Evolutionary conservation across 352 stramenopile species (phyloP).

Genomic region (Thraustochytrium striatum): DNA sequence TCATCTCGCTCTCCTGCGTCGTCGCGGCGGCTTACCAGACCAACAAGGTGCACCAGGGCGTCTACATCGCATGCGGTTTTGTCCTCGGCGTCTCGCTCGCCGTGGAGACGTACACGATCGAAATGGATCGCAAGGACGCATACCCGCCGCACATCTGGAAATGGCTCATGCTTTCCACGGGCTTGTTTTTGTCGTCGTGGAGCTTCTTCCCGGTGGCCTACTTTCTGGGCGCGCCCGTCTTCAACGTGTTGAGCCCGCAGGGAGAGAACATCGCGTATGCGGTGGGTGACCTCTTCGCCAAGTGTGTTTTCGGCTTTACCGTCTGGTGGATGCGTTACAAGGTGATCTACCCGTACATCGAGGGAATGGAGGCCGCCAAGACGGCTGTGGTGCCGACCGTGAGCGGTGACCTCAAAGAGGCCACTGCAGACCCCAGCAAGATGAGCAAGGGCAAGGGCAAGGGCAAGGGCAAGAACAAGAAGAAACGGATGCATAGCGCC

Average conservation of each 20-base stretch:
- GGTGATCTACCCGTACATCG: conserved; percentile 28
- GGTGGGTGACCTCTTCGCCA: conserved; percentile 41
- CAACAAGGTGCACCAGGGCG: neutral
- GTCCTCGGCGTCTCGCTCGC: no score
- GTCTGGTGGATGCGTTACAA: conserved; percentile 43
- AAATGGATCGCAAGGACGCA: no score
- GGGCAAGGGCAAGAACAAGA: neutral
- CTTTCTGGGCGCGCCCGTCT: conserved; percentile 6
- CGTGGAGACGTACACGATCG: no score
- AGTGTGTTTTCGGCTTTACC: conserved; percentile 45
- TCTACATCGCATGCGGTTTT: conserved; percentile 11
- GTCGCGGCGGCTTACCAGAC: neutral
- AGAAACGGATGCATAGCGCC: neutral
- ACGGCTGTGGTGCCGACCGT: neutral
- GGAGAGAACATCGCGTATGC: conserved; percentile 12
- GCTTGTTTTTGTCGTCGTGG: conserved; percentile 39
- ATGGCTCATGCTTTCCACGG: neutral
- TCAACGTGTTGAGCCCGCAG: neutral
- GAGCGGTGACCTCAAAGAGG: neutral
- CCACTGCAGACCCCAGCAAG: neutral
- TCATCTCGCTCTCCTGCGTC: conserved; percentile 10
- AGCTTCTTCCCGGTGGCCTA: conserved; percentile 44
- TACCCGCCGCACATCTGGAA: neutral
- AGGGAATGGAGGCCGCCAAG: neutral
- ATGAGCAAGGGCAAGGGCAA: neutral